These are phyloP conservation scores for Bipolaris zeicola DNA, from an alignment of 2,329 filamentous ascomycete species.

Conservation along the genomic window DNA sequence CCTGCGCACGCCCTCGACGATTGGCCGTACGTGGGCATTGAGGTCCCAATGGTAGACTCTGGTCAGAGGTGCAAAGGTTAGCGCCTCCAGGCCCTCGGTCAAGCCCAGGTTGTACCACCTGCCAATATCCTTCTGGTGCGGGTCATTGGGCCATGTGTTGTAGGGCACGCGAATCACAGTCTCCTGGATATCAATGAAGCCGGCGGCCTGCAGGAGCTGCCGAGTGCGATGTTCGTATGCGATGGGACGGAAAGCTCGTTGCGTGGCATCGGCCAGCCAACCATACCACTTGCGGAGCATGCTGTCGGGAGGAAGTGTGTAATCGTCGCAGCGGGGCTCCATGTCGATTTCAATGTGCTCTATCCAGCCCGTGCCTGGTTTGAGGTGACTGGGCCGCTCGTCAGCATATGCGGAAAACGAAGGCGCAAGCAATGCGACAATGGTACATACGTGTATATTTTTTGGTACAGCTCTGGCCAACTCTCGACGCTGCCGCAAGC, in stretches of 20 bases:
- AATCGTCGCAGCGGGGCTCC: conserved; percentile 72
- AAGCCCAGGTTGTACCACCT: conserved; percentile 84
- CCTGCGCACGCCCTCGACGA: conserved; percentile 67
- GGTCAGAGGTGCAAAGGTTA: conserved; percentile 75
- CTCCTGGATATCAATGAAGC: conserved; percentile 81
- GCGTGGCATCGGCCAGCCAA: conserved; percentile 70
- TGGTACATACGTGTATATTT: conserved; percentile 65
- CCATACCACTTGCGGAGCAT: conserved; percentile 71
- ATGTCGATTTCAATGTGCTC: conserved; percentile 93
- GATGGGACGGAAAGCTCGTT: conserved; percentile 67
- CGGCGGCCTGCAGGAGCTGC: conserved; percentile 67
- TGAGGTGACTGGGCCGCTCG: conserved; percentile 67
- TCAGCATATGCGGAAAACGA: conserved; percentile 25
- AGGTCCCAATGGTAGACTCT: conserved; percentile 65
- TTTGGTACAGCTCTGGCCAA: conserved; percentile 76
- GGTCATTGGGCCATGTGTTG: conserved; percentile 73
- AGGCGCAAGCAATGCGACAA: background rate
- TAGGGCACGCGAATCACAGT: conserved; percentile 71
- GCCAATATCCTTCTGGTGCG: conserved; percentile 70
- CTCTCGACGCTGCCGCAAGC: conserved; percentile 76
- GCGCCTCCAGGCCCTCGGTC: conserved; percentile 71
- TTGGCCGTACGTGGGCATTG: conserved; percentile 64
- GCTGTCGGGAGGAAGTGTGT: conserved; percentile 63
- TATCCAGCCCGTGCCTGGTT: conserved; percentile 74
- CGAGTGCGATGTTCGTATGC: conserved; percentile 67